A percentile compares a stretch with the other conserved stretches of the same genome.
These are phyloP conservation scores for Copromyces sp. DNA, from an alignment of 495 filamentous ascomycete species.

Conservation along the genomic window DNA sequence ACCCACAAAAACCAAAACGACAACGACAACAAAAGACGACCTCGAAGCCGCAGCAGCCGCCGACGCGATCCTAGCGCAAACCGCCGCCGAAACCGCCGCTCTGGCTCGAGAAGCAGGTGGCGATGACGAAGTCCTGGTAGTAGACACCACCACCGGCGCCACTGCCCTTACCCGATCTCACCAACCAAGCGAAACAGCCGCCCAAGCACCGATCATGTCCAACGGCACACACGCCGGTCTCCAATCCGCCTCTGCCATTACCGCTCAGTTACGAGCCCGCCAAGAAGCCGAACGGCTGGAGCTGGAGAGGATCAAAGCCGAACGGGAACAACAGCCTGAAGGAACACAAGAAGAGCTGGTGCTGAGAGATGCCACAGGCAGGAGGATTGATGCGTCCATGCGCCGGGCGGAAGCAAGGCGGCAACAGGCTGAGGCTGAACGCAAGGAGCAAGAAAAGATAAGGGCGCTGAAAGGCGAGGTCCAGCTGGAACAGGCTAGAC, in stretches of 20 bases:
- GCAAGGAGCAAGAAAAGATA: slow-evolving; percentile 48
- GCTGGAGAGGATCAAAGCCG: slow-evolving; percentile 30
- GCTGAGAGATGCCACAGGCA: slow-evolving; percentile 85
- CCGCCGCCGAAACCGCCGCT: slow-evolving; percentile 51
- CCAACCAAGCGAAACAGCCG: not conserved
- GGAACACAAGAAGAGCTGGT: slow-evolving; percentile 61
- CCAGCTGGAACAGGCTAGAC: slow-evolving; percentile 51
- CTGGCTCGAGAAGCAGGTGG: slow-evolving; percentile 37
- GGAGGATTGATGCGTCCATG: slow-evolving; percentile 85
- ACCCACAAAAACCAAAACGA: slow-evolving; percentile 21
- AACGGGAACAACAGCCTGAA: slow-evolving; percentile 7
- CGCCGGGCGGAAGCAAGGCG: slow-evolving; percentile 73
- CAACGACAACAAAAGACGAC: slow-evolving; percentile 19
- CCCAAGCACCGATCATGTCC: slow-evolving; percentile 49
- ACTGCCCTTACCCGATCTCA: not conserved
- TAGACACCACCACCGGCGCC: not conserved
- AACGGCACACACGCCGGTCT: slow-evolving; percentile 79
- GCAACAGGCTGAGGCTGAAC: slow-evolving; percentile 59
- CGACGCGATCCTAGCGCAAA: slow-evolving; percentile 72
- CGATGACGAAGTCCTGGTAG: slow-evolving; percentile 17
- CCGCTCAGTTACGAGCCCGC: slow-evolving; percentile 54
- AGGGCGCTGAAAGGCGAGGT: slow-evolving; percentile 75
- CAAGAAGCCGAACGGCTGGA: slow-evolving; percentile 40
- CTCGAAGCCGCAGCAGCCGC: slow-evolving; percentile 52
- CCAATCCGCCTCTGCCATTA: slow-evolving; percentile 70